Evolutionary conservation across 139 green algal genomes (phyloP).

Genomic region (Zygnema cylindricum): DNA sequence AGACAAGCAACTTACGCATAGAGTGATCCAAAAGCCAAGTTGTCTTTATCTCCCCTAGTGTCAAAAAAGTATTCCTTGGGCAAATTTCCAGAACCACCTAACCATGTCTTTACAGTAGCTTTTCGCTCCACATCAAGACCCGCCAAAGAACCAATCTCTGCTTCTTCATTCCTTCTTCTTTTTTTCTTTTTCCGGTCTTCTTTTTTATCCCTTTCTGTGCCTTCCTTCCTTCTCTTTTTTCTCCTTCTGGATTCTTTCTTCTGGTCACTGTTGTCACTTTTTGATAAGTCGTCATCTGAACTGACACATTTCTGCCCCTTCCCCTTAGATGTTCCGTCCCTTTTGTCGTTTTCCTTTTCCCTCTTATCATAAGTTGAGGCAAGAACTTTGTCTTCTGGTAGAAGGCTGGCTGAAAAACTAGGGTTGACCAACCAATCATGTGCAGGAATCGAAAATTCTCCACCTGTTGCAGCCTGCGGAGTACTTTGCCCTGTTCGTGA

Average conservation of each 20-base stretch:
- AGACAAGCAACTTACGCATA: constrained; percentile 42
- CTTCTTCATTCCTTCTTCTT: constrained; percentile 1
- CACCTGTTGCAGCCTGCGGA: not conserved
- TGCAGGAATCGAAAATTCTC: not conserved
- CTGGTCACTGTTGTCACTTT: constrained; percentile 12
- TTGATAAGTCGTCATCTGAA: constrained; percentile 15
- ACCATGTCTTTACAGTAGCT: constrained; percentile 31
- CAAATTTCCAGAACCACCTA: not conserved
- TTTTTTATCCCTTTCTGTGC: constrained; percentile 19
- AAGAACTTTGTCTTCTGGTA: not conserved
- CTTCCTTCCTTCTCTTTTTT: constrained; percentile 27
- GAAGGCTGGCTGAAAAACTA: not conserved
- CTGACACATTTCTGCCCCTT: not conserved
- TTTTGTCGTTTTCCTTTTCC: not conserved
- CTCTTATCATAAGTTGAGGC: not conserved
- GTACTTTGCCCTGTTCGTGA: no score
- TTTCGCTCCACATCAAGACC: constrained; percentile 13
- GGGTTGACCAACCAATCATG: not conserved
- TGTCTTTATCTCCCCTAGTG: constrained; percentile 50
- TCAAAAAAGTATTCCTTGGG: constrained; percentile 58
- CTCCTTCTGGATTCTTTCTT: constrained; percentile 10
- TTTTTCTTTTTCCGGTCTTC: constrained; percentile 3
- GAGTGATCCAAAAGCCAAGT: constrained; percentile 53
- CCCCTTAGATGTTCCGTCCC: not conserved
- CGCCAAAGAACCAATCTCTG: constrained; percentile 21